Evolutionary conservation across 495 filamentous ascomycete species (phyloP).

Genomic region (Penicillium antarcticum): DNA sequence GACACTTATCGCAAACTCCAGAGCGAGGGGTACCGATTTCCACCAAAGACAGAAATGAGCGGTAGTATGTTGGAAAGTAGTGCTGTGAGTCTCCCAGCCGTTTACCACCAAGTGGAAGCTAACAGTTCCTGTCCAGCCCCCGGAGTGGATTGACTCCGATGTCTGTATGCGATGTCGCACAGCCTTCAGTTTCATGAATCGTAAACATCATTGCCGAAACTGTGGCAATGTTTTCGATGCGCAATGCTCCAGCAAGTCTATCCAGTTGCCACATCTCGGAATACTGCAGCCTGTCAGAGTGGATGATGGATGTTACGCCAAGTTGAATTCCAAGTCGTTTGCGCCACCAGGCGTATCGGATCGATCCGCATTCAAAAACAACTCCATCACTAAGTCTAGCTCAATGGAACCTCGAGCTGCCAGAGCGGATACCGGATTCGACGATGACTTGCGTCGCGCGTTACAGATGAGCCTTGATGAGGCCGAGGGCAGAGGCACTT

Average conservation of each 20-base stretch:
- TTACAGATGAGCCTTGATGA: slow-evolving; percentile 97
- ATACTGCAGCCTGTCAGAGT: slow-evolving; percentile 90
- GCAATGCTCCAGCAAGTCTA: slow-evolving; percentile 82
- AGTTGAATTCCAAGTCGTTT: slow-evolving; percentile 70
- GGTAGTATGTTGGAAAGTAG: slow-evolving; percentile 96
- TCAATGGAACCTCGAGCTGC: slow-evolving; percentile 88
- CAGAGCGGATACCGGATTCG: slow-evolving; percentile 81
- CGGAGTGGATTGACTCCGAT: slow-evolving; percentile 96
- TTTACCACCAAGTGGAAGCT: neutral
- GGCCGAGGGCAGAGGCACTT: slow-evolving; percentile 67
- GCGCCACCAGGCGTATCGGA: slow-evolving; percentile 40
- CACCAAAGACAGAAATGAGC: slow-evolving; percentile 79
- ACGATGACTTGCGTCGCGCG: slow-evolving; percentile 90
- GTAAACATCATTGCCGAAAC: slow-evolving; percentile 97
- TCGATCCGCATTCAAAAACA: slow-evolving; percentile 47
- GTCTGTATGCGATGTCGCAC: slow-evolving; percentile 98
- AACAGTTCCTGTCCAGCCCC: slow-evolving; percentile 60
- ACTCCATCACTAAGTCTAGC: slow-evolving; percentile 50
- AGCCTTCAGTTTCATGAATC: slow-evolving; percentile 92
- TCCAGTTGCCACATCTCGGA: slow-evolving; percentile 88
- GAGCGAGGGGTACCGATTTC: slow-evolving; percentile 82
- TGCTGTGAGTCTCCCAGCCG: slow-evolving; percentile 60
- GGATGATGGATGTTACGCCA: slow-evolving; percentile 93
- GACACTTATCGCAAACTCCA: slow-evolving; percentile 82
- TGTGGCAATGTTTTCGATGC: slow-evolving; percentile 96